phyloP scores from a whole-genome alignment of 345 rosid species.

The Lagerstroemia speciosa region DNA sequence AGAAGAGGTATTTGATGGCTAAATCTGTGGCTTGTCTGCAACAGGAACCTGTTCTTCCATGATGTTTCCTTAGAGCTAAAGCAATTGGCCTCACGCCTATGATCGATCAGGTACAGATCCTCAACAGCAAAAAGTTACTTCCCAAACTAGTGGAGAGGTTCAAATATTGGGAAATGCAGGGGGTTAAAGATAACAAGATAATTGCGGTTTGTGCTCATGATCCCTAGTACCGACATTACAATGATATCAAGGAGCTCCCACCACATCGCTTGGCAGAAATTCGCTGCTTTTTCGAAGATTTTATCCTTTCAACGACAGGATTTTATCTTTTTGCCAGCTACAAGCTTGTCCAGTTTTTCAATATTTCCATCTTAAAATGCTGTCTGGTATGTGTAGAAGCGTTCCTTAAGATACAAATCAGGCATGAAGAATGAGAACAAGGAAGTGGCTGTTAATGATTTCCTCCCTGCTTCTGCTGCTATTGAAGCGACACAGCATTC shows the following conservation, averaged over 20 bases:
- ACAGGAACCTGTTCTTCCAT: conserved; percentile 97
- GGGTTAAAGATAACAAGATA: conserved; percentile 98
- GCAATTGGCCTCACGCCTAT: conserved; percentile 99
- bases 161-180: conserved; percentile 33
- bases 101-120: conserved; percentile 80
- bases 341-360: not conserved
- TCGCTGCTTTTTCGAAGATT: conserved; percentile 98
- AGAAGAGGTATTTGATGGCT: not conserved
- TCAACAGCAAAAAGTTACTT: not conserved
- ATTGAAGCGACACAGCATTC: conserved; percentile 81
- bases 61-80: conserved; percentile 94
- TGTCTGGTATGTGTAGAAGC: not conserved
- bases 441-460: conserved; percentile 96
- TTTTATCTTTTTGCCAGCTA: not conserved
- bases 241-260: conserved; percentile 85
- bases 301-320: conserved; percentile 29
- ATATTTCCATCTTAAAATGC: not conserved
- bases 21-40: not conserved
- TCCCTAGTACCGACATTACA: conserved; percentile 89
- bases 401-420: conserved; percentile 23
- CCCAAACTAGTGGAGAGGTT: conserved; percentile 1
- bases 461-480: conserved; percentile 71
- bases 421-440: conserved; percentile 99
- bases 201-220: conserved; percentile 99
- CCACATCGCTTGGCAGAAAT: conserved; percentile 99